Base-by-base conservation (phyloP, 2,329 filamentous ascomycete genomes). In the Passalora sequoiae region DNA sequence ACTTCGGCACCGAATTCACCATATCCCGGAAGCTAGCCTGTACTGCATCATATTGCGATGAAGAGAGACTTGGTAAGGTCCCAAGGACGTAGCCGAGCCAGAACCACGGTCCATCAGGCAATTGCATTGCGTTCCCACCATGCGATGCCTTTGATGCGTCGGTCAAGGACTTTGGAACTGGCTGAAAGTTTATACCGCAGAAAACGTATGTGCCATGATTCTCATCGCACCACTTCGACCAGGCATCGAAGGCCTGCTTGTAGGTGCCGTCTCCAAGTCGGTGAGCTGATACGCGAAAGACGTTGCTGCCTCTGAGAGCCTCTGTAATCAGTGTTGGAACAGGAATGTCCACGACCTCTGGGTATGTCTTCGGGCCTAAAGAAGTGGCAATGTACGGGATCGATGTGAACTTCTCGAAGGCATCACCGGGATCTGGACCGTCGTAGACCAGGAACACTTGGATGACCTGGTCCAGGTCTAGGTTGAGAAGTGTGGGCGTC, bases 391-490 rank as follows among this genome's bases (percentile, higher is more conserved):
- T 13, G 32, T 56, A 43, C 3, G 62, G 59, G 15, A 65, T 62
- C 24, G 43, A 51, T 6, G 61, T 64, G 46, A 65, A 64, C 40
- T 64, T 63, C 6, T 39, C 35, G 42, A 65, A 65, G 2, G 60
- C 56, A 29, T 55, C 19, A 1, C 63, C 61, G 2, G 63, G 42
- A 27, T 65, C 57, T 4, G 56, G 50, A 0, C 62, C 62, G 28
- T 65, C 62, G 27, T 65, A 65, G 20, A 65, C 62, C n/a, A 65
- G 47, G 46, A 65, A 65, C 57, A 65, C 48, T 30, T 64, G 44
- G 31, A 61, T 61, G 3, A 51, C 53, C 48, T 65, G 57, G 30
- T 64, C 60, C 7, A 65, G 53, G 33, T 60, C 59, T 3, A 65
- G 49, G 13, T 50, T 46, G 25, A 31, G 31, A 28, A 59, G n/a